Base-by-base conservation (phyloP, 208 protist species). In the Leptomonas pyrrhocoris region DNA sequence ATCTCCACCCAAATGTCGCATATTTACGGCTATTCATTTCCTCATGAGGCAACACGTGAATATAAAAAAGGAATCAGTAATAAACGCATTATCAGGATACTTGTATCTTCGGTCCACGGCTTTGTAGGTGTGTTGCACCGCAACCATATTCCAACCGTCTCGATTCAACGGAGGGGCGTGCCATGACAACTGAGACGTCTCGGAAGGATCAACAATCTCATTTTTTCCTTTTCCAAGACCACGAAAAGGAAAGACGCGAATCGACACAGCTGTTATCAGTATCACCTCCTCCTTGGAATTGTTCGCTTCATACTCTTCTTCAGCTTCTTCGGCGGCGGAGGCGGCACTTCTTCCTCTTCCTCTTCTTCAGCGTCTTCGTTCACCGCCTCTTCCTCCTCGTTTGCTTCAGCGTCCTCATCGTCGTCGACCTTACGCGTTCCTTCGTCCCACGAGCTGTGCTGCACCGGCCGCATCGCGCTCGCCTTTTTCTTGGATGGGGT, bases 401-500 rank as follows among this genome's bases (percentile, higher is more conserved):
- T 50, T 36, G 40, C 36, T 19, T 58, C 55, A 16, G 28, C 73
- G 11, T 77, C 73, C 21, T 75, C 51, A 1, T n/a, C 51, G 3
- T n/a, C 38, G 45, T 43, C 70, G 61, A 23, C 59, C 43, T 36
- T 76, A 59, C n/a, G 66, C 54, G 55, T 84, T 3, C 38, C 72
- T 34, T 73, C 74, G 45, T 90, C 81, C 84, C 85, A 87, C 13
- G 68, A 77, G 63, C 84, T 79, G 57, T 88, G 78, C 66, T 77
- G 63, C 58, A 86, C 83, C 12, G 56, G 64, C 16, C 51, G 75
- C 76, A 85, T 80, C 15, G 36, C 38, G 9, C 30, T 55, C 6
- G 60, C 25, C 51, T 67, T 71, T 58, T 59, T 74, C 21, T 50
- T 69, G 23, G 51, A 27, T 27, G 54, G 16, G n/a, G 48, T n/a